Conservation (phyloP, 805 yeast species). For the Barnettozyma sucrosica region DNA sequence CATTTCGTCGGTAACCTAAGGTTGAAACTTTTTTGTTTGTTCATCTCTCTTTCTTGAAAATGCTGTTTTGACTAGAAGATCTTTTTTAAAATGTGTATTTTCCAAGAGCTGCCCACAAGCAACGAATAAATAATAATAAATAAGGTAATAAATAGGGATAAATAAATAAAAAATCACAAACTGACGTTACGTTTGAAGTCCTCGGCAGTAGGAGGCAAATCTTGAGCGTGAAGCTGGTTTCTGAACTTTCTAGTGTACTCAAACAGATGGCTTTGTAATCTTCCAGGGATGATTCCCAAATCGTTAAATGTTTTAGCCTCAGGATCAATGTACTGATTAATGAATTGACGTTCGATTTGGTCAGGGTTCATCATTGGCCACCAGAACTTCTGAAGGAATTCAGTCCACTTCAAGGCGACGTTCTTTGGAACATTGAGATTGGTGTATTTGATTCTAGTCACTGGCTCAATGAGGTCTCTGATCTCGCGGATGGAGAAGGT, state of each 20-base stretch:
- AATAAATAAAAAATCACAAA: slow-evolving; percentile 9
- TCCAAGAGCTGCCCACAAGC: neutral
- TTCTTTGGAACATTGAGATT: slow-evolving; percentile 35
- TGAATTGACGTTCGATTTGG: slow-evolving; percentile 64
- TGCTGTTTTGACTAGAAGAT: neutral
- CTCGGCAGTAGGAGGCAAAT: slow-evolving; percentile 36
- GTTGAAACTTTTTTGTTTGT: too few species aligned
- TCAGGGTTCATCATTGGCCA: slow-evolving; percentile 55
- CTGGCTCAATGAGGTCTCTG: slow-evolving; percentile 63
- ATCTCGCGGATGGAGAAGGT: slow-evolving; percentile 55
- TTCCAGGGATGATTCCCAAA: slow-evolving; percentile 59
- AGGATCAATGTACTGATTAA: slow-evolving; percentile 59
- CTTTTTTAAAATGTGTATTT: neutral
- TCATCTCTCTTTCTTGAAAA: neutral
- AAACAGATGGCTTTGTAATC: slow-evolving; percentile 44
- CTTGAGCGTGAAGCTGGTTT: slow-evolving; percentile 30
- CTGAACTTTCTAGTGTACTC: slow-evolving; percentile 36
- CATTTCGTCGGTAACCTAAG: slow-evolving; percentile 3
- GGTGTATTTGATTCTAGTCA: slow-evolving; percentile 39
- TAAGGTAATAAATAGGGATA: slow-evolving; percentile 5
- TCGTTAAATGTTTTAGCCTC: slow-evolving; percentile 61
- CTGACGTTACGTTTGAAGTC: slow-evolving; percentile 25
- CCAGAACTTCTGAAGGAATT: slow-evolving; percentile 36
- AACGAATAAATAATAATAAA: neutral
- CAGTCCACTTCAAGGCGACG: slow-evolving; percentile 31